These are phyloP conservation scores for Xylaria acuta DNA, from an alignment of 495 filamentous ascomycete species.

Conservation along the genomic window DNA sequence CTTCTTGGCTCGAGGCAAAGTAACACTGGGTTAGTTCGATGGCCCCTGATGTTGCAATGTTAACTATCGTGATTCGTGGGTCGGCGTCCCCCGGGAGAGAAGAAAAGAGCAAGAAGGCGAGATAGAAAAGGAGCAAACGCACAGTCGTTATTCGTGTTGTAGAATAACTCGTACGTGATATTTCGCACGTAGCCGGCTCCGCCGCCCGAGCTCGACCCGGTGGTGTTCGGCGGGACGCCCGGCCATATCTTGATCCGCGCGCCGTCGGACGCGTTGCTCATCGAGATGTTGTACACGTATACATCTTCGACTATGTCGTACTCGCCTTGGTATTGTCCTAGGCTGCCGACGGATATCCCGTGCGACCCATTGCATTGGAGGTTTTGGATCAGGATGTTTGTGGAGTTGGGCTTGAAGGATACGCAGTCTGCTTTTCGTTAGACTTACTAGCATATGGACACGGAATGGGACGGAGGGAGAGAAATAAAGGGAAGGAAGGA, in stretches of 20 bases:
- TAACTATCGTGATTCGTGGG: constrained; percentile 49
- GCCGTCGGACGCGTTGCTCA: constrained; percentile 69
- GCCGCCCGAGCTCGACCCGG: constrained; percentile 34
- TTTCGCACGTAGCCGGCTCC: constrained; percentile 45
- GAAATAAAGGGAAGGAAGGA: no score
- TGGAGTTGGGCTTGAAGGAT: constrained; percentile 74
- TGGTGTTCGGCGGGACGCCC: constrained; percentile 44
- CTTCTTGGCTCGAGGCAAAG: constrained; percentile 64
- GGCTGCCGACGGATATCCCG: constrained; percentile 72
- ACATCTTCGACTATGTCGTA: constrained; percentile 71
- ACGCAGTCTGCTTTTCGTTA: constrained; percentile 59
- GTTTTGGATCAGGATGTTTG: constrained; percentile 71
- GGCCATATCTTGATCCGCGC: constrained; percentile 78
- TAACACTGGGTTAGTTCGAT: constrained; percentile 74
- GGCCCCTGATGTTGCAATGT: constrained; percentile 63
- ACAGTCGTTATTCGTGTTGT: constrained; percentile 61
- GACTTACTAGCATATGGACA: background rate
- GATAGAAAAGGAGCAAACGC: constrained; percentile 62
- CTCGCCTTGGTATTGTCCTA: constrained; percentile 69
- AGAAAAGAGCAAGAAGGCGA: background rate
- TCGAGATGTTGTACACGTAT: constrained; percentile 69
- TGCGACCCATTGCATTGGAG: constrained; percentile 74
- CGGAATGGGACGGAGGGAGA: background rate
- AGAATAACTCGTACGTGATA: constrained; percentile 63
- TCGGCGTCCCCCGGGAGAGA: background rate